Conservation (phyloP, 441 rosid genomes). For the Euphorbia neoarborescens region DNA sequence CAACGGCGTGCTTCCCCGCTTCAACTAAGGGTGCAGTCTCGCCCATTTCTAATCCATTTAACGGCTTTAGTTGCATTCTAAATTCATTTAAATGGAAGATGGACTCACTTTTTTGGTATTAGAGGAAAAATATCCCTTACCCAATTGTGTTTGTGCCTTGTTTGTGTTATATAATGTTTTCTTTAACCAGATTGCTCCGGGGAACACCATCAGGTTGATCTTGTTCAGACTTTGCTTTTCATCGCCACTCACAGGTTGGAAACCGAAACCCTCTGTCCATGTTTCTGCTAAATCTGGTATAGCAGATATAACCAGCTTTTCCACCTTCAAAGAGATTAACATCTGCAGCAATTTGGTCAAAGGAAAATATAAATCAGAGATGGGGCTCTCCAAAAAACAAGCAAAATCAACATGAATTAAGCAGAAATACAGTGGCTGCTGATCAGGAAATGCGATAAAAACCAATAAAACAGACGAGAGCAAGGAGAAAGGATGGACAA, state of each 20-base stretch:
- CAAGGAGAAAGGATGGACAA: background rate
- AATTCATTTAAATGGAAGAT: slow-evolving; percentile 11
- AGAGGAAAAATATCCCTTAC: slow-evolving; percentile 24
- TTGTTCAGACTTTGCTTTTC: slow-evolving; percentile 53
- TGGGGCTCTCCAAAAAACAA: background rate
- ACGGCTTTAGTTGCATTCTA: background rate
- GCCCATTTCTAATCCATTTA: background rate
- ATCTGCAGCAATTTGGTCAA: slow-evolving; percentile 31
- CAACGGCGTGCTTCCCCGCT: slow-evolving; percentile 14
- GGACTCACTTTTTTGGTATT: background rate
- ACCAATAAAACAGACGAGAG: background rate
- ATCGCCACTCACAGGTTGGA: slow-evolving; percentile 40
- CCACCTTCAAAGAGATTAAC: slow-evolving; percentile 67
- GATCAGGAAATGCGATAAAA: background rate
- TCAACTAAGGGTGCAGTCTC: slow-evolving; percentile 9
- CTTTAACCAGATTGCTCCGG: slow-evolving; percentile 64
- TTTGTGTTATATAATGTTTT: slow-evolving; percentile 38
- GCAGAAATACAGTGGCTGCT: background rate
- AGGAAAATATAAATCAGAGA: background rate
- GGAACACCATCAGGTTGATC: slow-evolving; percentile 82
- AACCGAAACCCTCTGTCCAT: slow-evolving; percentile 87
- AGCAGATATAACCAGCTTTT: slow-evolving; percentile 81
- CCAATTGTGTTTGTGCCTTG: slow-evolving; percentile 27
- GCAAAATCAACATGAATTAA: background rate
- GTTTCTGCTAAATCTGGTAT: slow-evolving; percentile 74